A percentile compares a stretch with the other conserved stretches of the same genome.
These are phyloP conservation scores for Kappamyces sp. DNA, from an alignment of 192 early-diverging fungal species.

Conservation along the genomic window DNA sequence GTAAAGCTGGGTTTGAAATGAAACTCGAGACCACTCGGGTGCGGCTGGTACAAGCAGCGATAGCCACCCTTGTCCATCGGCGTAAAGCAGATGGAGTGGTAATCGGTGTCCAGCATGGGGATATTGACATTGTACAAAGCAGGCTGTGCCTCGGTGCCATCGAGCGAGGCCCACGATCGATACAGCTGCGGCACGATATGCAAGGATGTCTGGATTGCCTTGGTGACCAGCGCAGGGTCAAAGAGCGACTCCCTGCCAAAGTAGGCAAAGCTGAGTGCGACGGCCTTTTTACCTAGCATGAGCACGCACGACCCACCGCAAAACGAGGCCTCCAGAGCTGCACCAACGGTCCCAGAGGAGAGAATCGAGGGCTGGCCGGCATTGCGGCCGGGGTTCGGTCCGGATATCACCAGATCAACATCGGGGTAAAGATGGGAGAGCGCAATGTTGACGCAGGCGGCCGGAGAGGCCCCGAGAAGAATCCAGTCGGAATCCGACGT, in stretches of 20 bases:
- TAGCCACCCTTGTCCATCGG: conserved; percentile 15
- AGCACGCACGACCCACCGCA: background rate
- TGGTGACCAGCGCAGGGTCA: background rate
- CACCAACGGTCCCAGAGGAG: conserved; percentile 41
- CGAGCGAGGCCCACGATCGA: conserved; percentile 18
- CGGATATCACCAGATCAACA: conserved; percentile 38
- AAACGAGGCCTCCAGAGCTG: conserved; percentile 31
- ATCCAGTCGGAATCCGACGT: conserved; percentile 17
- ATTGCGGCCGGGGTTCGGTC: conserved; percentile 41
- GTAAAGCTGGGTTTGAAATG: no score
- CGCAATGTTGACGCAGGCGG: conserved; percentile 42
- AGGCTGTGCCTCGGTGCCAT: conserved; percentile 6
- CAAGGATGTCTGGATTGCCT: conserved; percentile 24
- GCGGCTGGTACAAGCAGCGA: background rate
- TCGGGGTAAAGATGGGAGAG: conserved; percentile 24
- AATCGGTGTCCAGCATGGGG: conserved; percentile 26
- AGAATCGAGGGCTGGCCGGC: conserved; percentile 28
- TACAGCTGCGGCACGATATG: conserved; percentile 23
- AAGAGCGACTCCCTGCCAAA: conserved; percentile 9
- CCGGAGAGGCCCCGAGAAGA: conserved; percentile 31
- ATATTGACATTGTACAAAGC: conserved; percentile 38
- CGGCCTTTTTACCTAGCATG: conserved; percentile 25
- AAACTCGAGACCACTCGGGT: background rate
- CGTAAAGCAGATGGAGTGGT: background rate
- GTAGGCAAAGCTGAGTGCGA: conserved; percentile 35